Percentiles rank a stretch among this genome's conserved stretches.
Evolutionary conservation across 306 rosid genomes (phyloP).

Genomic region (Glycine latifolia): DNA sequence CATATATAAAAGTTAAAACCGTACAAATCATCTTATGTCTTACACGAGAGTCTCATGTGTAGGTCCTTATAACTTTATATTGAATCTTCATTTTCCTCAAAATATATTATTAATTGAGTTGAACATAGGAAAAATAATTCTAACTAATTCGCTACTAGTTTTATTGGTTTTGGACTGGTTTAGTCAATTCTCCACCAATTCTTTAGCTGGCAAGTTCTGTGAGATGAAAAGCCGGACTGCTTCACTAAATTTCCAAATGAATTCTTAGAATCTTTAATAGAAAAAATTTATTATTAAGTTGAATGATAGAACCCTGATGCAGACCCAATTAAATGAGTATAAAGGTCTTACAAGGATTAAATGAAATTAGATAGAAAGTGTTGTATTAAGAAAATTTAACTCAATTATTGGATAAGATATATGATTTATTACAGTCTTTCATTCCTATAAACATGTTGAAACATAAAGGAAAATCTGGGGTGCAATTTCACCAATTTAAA

Average conservation of each 20-base stretch:
- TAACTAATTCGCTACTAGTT: not conserved
- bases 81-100: not conserved
- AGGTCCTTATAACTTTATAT: not conserved
- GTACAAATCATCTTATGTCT: not conserved
- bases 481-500: not conserved
- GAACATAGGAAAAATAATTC: not conserved
- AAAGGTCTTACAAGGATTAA: not conserved
- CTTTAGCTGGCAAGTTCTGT: not conserved
- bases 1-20: constrained; percentile 4
- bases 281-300: not conserved
- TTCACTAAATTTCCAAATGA: not conserved
- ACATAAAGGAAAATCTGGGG: constrained; percentile 22
- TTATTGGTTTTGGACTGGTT: not conserved
- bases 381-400: no score
- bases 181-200: not conserved
- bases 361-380: not conserved
- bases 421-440: no score
- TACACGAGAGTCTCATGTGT: not conserved
- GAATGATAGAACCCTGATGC: not conserved
- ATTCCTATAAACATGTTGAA: not conserved
- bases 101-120: not conserved
- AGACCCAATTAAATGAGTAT: not conserved
- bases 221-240: not conserved
- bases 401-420: no score
- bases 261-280: not conserved